phyloP scores from a whole-genome alignment of 305 asterid genomes.

The Fraxinus ornus region DNA sequence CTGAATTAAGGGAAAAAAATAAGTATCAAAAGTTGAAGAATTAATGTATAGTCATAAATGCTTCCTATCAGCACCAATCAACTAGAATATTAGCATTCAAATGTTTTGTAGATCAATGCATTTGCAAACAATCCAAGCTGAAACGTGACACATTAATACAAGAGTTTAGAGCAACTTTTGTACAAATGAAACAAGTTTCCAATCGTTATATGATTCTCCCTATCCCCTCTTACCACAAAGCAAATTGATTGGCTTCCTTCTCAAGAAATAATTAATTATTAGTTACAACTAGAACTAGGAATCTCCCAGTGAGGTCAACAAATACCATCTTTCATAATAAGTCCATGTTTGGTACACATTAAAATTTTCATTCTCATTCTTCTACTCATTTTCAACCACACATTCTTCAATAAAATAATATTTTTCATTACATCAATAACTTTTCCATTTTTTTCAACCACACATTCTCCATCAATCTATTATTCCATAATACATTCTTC shows the following conservation, averaged over 20 bases:
- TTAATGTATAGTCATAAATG: not conserved
- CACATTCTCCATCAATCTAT: too few relatives aligned
- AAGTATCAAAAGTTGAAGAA: not conserved
- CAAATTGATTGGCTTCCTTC: not conserved
- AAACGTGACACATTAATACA: not conserved
- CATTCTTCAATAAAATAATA: too few relatives aligned
- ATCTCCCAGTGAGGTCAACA: not conserved
- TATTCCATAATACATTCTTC: too few relatives aligned
- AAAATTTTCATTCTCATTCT: too few relatives aligned
- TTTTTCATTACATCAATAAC: too few relatives aligned
- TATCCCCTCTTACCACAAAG: not conserved
- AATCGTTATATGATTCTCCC: not conserved
- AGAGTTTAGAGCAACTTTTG: not conserved
- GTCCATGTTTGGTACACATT: too few relatives aligned
- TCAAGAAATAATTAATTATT: not conserved
- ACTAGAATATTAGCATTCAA: not conserved
- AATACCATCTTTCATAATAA: not conserved
- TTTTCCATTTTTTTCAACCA: too few relatives aligned
- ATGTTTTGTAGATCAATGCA: not conserved
- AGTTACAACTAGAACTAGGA: not conserved
- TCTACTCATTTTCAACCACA: too few relatives aligned
- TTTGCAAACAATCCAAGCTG: not conserved
- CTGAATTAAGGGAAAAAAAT: conserved; percentile 33
- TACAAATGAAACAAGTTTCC: not conserved
- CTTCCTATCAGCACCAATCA: not conserved